phyloP scores from a whole-genome alignment of 805 yeast species.

The Barnettozyma vustinii region DNA sequence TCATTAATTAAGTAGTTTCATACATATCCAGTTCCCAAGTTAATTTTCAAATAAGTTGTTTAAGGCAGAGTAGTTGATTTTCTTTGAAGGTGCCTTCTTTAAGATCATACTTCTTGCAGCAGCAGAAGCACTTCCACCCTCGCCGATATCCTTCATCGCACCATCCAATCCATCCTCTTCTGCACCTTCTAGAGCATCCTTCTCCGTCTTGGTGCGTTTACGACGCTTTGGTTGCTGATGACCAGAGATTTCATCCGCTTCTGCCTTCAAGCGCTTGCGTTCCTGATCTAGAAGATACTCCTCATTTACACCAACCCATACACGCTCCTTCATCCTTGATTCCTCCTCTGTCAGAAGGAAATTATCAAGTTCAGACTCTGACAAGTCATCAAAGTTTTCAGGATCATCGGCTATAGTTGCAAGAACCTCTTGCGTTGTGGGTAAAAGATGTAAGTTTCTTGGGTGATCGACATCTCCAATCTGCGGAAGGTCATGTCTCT shows the following conservation, averaged over 20 bases:
- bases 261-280: constrained; percentile 71
- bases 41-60: constrained; percentile 39
- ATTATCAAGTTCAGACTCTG: constrained; percentile 71
- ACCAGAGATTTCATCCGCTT: constrained; percentile 85
- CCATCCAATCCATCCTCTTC: constrained; percentile 33
- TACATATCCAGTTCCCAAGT: neutral
- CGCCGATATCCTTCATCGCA: constrained; percentile 41
- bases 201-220: constrained; percentile 31
- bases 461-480: constrained; percentile 42
- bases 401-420: constrained; percentile 52
- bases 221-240: constrained; percentile 53
- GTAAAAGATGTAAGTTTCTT: constrained; percentile 49
- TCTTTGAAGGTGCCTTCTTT: constrained; percentile 75
- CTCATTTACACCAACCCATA: constrained; percentile 88
- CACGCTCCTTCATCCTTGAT: constrained; percentile 63
- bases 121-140: constrained; percentile 59
- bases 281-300: constrained; percentile 85
- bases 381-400: constrained; percentile 66
- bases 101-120: constrained; percentile 73
- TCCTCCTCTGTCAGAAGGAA: constrained; percentile 66
- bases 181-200: constrained; percentile 28
- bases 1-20: neutral
- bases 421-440: constrained; percentile 52
- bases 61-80: constrained; percentile 84
- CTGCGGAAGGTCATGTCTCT: constrained; percentile 4